Conservation (phyloP, 768 basidiomycete species). For the Plicaturopsis crispa region DNA sequence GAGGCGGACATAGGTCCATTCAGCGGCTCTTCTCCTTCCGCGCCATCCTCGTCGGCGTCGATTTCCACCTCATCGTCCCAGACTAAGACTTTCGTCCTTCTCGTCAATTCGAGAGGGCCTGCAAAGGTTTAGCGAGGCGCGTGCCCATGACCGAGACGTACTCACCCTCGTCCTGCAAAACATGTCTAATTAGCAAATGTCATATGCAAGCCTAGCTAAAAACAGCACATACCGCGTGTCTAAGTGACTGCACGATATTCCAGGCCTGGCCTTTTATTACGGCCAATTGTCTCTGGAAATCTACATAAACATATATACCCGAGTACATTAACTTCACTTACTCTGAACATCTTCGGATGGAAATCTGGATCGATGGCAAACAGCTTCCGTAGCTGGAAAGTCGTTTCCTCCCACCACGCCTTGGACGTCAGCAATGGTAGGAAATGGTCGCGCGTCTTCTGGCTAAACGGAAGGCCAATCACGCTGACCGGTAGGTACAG, state of each 20-base stretch:
- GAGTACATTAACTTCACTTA: constrained; percentile 21
- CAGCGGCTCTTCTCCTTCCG: constrained; percentile 26
- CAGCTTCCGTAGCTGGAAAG: constrained; percentile 63
- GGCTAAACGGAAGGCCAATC: constrained; percentile 81
- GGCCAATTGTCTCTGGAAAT: constrained; percentile 68
- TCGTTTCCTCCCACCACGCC: constrained; percentile 87
- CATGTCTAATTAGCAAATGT: constrained; percentile 2
- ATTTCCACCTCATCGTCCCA: constrained; percentile 85
- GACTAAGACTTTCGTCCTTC: constrained; percentile 73
- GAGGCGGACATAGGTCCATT: constrained; percentile 32
- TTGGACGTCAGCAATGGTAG: constrained; percentile 77
- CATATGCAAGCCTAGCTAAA: too few relatives aligned
- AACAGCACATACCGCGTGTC: constrained; percentile 52
- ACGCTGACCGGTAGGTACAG: constrained; percentile 78
- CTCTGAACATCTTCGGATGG: constrained; percentile 85
- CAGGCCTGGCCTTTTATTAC: constrained; percentile 92
- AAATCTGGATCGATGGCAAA: constrained; percentile 83
- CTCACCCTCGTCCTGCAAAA: constrained; percentile 64
- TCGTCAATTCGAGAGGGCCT: constrained; percentile 88
- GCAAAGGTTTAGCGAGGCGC: constrained; percentile 6
- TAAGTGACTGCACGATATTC: constrained; percentile 82
- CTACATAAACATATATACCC: constrained; percentile 2
- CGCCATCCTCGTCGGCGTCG: constrained; percentile 38
- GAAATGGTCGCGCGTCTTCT: constrained; percentile 76
- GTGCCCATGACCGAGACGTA: not conserved